Conservation (phyloP, 2,329 filamentous ascomycete species). For the Pseudopithomyces chartarum region DNA sequence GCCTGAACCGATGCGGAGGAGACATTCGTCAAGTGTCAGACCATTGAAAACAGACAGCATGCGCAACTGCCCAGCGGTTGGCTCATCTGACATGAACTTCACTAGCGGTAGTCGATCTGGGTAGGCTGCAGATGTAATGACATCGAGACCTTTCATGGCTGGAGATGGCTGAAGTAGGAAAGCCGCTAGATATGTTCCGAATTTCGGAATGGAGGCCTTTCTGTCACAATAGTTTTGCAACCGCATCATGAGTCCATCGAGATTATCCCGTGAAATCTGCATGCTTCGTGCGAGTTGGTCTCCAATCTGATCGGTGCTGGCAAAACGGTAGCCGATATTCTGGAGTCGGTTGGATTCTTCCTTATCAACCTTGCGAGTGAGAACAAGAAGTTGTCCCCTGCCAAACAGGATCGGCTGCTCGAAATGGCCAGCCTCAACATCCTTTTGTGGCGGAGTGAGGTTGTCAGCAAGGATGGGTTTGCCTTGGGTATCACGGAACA, state of each 20-base stretch:
- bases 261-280: conserved; percentile 69
- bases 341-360: conserved; percentile 68
- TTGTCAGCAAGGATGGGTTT: conserved; percentile 33
- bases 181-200: conserved; percentile 46
- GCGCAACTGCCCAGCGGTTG: conserved; percentile 27
- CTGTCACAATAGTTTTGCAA: conserved; percentile 63
- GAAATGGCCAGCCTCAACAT: conserved; percentile 46
- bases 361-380: conserved; percentile 68
- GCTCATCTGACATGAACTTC: conserved; percentile 39
- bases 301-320: conserved; percentile 62
- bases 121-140: conserved; percentile 48
- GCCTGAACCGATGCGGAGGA: conserved; percentile 39
- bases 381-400: conserved; percentile 79
- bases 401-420: conserved; percentile 55
- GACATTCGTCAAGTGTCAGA: conserved; percentile 33
- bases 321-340: conserved; percentile 79
- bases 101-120: conserved; percentile 54
- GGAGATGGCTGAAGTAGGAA: conserved; percentile 48
- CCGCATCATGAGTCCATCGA: conserved; percentile 64
- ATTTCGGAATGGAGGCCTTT: conserved; percentile 53
- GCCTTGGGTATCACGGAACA: conserved; percentile 27
- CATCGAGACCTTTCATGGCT: conserved; percentile 48
- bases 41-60: conserved; percentile 33
- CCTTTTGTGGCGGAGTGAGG: conserved; percentile 25
- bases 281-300: conserved; percentile 72